phyloP scores from a whole-genome alignment of 768 basidiomycete species.

The Mycena galericulata region DNA sequence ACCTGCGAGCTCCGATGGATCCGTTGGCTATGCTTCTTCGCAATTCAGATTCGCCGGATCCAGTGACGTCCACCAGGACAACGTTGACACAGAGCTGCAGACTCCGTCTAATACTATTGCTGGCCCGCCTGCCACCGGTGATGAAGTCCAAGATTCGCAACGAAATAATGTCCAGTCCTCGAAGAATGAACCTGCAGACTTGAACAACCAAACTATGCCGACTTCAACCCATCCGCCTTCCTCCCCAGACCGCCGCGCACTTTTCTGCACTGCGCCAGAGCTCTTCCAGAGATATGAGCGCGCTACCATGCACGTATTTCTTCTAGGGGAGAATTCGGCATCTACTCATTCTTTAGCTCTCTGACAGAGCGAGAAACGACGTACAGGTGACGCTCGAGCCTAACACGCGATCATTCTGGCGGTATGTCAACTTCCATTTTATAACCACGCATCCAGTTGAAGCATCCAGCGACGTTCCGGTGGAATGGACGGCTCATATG shows the following conservation, averaged over 20 bases:
- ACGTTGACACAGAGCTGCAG: no score
- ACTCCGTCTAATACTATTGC: no score
- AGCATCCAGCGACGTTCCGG: conserved; percentile 8
- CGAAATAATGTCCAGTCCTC: no score
- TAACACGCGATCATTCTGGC: background rate
- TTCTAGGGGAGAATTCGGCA: background rate
- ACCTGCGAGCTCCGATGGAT: no score
- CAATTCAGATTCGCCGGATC: no score
- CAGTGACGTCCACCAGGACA: no score
- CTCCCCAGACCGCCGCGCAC: background rate
- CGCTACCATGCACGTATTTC: background rate
- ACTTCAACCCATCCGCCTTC: no score
- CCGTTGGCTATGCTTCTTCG: no score
- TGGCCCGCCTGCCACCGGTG: no score
- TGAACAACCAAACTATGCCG: no score
- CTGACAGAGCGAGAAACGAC: background rate
- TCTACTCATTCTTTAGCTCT: background rate
- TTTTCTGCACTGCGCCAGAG: conserved; percentile 4
- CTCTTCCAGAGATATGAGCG: background rate
- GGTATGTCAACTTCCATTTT: background rate
- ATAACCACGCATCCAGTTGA: background rate
- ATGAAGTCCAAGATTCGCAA: no score
- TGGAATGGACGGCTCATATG: conserved; percentile 1
- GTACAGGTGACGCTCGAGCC: background rate
- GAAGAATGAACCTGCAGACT: no score